These are phyloP conservation scores for Pisolithus marmoratus DNA, from an alignment of 768 basidiomycete genomes.

Conservation along the genomic window DNA sequence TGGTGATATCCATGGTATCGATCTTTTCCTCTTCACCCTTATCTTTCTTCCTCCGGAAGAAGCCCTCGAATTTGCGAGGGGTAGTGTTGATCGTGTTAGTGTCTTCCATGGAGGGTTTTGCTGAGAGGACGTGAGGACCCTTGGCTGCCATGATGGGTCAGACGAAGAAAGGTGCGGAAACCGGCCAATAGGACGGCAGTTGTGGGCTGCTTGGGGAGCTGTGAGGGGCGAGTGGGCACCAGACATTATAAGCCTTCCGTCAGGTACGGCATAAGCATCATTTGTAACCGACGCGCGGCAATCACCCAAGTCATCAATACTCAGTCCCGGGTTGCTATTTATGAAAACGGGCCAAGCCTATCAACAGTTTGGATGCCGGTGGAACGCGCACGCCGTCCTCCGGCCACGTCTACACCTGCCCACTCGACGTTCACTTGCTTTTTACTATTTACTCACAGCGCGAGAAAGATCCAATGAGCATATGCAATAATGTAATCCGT, in stretches of 20 bases:
- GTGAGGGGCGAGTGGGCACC: neutral
- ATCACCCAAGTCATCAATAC: too few species aligned
- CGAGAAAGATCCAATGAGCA: too few species aligned
- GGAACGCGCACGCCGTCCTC: too few species aligned
- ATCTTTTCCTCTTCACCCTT: conserved; percentile 24
- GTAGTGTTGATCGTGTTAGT: neutral
- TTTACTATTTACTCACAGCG: too few species aligned
- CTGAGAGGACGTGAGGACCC: conserved; percentile 37
- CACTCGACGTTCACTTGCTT: too few species aligned
- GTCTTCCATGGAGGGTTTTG: conserved; percentile 32
- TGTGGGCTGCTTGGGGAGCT: neutral
- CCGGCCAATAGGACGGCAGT: neutral
- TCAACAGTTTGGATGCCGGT: too few species aligned
- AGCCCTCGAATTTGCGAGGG: neutral
- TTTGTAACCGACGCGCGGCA: neutral
- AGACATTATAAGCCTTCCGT: neutral
- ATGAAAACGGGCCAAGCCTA: too few species aligned
- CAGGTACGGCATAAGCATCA: neutral
- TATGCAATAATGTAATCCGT: too few species aligned
- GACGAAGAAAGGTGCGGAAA: neutral
- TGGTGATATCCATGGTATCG: neutral
- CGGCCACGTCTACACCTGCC: too few species aligned
- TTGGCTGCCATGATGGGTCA: conserved; percentile 37
- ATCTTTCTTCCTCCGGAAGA: conserved; percentile 21
- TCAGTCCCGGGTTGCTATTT: too few species aligned